phyloP scores from a whole-genome alignment of 768 basidiomycete species.

The Lentinula guzmanii region DNA sequence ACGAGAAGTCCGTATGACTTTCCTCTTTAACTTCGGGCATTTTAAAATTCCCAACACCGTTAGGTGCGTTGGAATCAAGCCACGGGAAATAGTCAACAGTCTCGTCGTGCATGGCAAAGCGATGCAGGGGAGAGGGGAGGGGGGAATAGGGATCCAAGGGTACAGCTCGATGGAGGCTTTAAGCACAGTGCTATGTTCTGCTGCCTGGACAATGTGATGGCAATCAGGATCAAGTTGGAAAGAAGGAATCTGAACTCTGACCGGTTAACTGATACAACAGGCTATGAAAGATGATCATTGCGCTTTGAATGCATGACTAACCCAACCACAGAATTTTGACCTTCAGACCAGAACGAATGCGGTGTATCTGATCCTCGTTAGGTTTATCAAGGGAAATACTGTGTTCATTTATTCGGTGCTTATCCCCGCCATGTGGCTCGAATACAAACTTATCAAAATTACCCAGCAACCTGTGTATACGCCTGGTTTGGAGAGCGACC shows the following conservation, averaged over 20 bases:
- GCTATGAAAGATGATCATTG: constrained; percentile 26
- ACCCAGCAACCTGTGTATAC: no score
- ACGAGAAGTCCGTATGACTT: constrained; percentile 24
- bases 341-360: background rate
- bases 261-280: constrained; percentile 18
- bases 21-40: constrained; percentile 22
- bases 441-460: background rate
- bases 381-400: background rate
- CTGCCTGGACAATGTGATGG: constrained; percentile 22
- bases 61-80: constrained; percentile 19
- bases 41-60: constrained; percentile 35
- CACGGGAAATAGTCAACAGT: constrained; percentile 26
- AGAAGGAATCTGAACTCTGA: constrained; percentile 11
- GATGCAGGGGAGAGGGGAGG: constrained; percentile 24
- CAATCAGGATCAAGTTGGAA: constrained; percentile 18
- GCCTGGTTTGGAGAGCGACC: background rate
- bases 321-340: no score
- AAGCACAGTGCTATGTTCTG: constrained; percentile 11
- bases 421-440: background rate
- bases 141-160: constrained; percentile 15
- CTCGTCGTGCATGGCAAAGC: constrained; percentile 33
- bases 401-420: background rate
- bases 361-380: background rate
- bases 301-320: background rate
- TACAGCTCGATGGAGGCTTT: constrained; percentile 16